Evolutionary conservation across 768 basidiomycete genomes (phyloP).

Genomic region (Boletus rubroflammeus): DNA sequence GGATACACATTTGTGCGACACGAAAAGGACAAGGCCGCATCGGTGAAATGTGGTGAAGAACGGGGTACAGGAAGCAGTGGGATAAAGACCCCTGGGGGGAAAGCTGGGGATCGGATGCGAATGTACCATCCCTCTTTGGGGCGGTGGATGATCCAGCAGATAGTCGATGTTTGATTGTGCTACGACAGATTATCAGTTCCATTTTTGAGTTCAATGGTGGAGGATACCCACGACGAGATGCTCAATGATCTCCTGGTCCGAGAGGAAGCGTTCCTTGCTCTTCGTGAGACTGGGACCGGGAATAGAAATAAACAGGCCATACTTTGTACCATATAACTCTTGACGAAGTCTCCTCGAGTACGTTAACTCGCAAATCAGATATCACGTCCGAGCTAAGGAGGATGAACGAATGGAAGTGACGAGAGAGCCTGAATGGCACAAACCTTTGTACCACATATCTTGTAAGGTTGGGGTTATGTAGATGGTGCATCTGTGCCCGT

Average conservation of each 20-base stretch:
- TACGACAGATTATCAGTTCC: conserved; percentile 19
- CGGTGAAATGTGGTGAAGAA: conserved; percentile 44
- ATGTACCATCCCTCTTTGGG: conserved; percentile 86
- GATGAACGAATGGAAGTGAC: neutral
- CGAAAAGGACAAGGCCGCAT: conserved; percentile 50
- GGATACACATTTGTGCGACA: conserved; percentile 45
- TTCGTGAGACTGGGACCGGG: conserved; percentile 7
- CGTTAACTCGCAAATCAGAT: conserved; percentile 62
- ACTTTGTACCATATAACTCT: conserved; percentile 76
- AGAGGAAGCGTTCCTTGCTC: conserved; percentile 66
- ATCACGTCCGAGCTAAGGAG: conserved; percentile 68
- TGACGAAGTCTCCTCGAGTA: conserved; percentile 53
- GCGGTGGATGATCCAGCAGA: conserved; percentile 75
- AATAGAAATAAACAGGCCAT: conserved; percentile 12
- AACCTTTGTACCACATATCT: conserved; percentile 34
- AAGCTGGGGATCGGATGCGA: conserved; percentile 65
- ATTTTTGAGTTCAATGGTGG: neutral
- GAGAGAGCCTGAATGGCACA: neutral
- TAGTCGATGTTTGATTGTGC: conserved; percentile 64
- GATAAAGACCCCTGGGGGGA: conserved; percentile 60
- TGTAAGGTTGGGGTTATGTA: conserved; percentile 27
- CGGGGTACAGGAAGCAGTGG: conserved; percentile 49
- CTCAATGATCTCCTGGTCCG: conserved; percentile 73
- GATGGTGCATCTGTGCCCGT: conserved; percentile 16
- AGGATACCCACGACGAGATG: conserved; percentile 57